Base-by-base conservation (phyloP, 441 rosid genomes). In the Aquilaria agallochum region DNA sequence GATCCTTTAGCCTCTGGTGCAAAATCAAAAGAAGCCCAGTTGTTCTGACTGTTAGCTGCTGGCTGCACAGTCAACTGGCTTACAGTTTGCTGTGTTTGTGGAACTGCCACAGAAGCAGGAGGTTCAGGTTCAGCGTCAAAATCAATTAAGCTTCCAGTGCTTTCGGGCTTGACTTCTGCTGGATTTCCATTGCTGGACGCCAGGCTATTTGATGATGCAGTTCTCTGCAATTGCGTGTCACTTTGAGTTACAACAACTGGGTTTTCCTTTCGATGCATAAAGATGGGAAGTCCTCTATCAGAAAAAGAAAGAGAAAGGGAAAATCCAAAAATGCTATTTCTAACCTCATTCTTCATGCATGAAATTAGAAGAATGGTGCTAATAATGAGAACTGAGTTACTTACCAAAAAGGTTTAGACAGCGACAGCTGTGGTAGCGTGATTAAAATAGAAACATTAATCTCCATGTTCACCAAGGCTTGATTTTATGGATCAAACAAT, bases 21-120 rank as follows among this genome's bases (percentile, higher is more conserved):
- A 58, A 67, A 75, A 72, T 90, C 98, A 78, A 95, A 95, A 74
- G 92, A 88, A 27, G 98, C 97, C 98, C 99, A 92, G 56, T 92
- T 88, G 63, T 80, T 81, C 55, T 83, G 79, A 72, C 70, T 78
- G 67, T 68, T 45, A 53, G 79, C 65, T 20, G 73, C 36, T 46
- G 91, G 79, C 73, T 75, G 86, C 59, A 64, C 67, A 77, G 65
- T 45, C 40, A 87, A 68, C 54, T 76, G 89, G 50, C 66, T 68
- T 13, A 51, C 10, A 50, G 65, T 60, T 67, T 75, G 83, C 13
- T 79, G 89, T 40, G 80, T 47, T 66, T 73, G 93, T 31, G 76
- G 44, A 63, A 64, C 65, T 51, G 84, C 63, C 6, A 78, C 65
- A 63, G 80, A 72, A 56, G 53, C 62, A 7, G 87, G 78, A 69